phyloP scores from a whole-genome alignment of 495 filamentous ascomycete genomes.

The Penicillium coffeae region DNA sequence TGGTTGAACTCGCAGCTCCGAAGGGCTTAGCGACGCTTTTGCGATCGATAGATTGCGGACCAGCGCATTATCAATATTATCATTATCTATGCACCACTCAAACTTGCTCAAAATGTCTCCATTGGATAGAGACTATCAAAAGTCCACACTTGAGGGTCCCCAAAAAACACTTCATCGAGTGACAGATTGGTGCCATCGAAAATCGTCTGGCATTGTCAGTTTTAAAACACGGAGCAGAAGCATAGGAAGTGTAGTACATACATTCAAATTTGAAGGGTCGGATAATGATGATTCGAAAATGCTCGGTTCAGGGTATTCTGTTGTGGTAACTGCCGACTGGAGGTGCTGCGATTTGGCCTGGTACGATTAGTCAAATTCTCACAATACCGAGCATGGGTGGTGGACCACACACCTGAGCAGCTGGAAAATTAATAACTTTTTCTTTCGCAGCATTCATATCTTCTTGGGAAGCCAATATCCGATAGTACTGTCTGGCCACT shows the following conservation, averaged over 20 bases:
- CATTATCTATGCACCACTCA: background rate
- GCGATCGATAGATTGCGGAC: too few relatives aligned
- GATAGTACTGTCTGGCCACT: slow-evolving; percentile 20
- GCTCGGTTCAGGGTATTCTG: background rate
- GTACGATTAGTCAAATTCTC: background rate
- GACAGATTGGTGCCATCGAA: background rate
- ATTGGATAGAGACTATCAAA: background rate
- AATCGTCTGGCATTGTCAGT: background rate
- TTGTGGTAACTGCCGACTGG: background rate
- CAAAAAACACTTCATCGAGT: background rate
- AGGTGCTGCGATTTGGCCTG: background rate
- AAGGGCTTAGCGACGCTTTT: too few relatives aligned
- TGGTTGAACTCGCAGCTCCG: too few relatives aligned
- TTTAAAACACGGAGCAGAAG: background rate
- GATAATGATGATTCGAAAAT: too few relatives aligned
- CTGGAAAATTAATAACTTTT: slow-evolving; percentile 1
- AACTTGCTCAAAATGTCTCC: background rate
- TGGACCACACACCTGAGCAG: background rate
- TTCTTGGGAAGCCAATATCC: slow-evolving; percentile 17
- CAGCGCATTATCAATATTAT: background rate
- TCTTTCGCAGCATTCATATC: slow-evolving; percentile 14
- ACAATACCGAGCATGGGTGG: background rate
- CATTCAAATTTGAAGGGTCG: too few relatives aligned
- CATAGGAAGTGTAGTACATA: background rate
- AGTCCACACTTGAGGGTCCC: background rate